These are phyloP conservation scores for Sanghuangporus weigelae DNA, from an alignment of 1,284 basidiomycete species.

Conservation along the genomic window DNA sequence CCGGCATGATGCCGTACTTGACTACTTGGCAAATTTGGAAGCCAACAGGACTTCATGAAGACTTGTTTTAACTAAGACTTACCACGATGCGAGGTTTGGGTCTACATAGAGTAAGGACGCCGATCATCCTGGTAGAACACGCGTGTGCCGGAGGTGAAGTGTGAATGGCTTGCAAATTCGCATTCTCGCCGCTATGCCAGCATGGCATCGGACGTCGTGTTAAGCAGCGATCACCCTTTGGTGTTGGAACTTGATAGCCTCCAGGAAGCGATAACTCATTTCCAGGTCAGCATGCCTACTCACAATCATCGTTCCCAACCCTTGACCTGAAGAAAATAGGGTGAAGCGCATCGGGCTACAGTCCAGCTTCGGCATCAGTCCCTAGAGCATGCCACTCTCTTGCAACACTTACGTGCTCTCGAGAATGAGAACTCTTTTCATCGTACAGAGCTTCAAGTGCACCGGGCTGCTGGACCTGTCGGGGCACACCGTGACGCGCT, in stretches of 20 bases:
- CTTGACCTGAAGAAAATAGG: conserved; percentile 34
- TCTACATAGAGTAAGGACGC: background rate
- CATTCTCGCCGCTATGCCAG: background rate
- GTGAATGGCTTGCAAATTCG: background rate
- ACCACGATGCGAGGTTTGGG: no score
- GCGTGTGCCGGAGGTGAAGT: background rate
- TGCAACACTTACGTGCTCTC: conserved; percentile 43
- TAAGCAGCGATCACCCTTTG: conserved; percentile 54
- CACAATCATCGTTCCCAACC: conserved; percentile 1
- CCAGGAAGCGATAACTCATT: conserved; percentile 56
- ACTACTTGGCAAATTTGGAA: no score
- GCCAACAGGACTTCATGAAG: no score
- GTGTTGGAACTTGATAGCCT: conserved; percentile 59
- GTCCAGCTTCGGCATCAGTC: conserved; percentile 61
- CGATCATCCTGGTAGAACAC: background rate
- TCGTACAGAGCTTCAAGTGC: conserved; percentile 43
- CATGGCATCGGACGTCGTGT: conserved; percentile 4
- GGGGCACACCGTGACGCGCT: conserved; percentile 34
- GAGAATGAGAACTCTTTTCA: conserved; percentile 55
- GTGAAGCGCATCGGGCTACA: conserved; percentile 60
- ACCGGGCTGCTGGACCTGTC: conserved; percentile 44
- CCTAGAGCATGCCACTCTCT: conserved; percentile 43
- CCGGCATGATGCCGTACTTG: no score
- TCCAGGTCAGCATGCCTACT: conserved; percentile 44
- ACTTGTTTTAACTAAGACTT: no score